Base-by-base conservation (phyloP, 768 basidiomycete genomes). In the Gymnopilus junonius region DNA sequence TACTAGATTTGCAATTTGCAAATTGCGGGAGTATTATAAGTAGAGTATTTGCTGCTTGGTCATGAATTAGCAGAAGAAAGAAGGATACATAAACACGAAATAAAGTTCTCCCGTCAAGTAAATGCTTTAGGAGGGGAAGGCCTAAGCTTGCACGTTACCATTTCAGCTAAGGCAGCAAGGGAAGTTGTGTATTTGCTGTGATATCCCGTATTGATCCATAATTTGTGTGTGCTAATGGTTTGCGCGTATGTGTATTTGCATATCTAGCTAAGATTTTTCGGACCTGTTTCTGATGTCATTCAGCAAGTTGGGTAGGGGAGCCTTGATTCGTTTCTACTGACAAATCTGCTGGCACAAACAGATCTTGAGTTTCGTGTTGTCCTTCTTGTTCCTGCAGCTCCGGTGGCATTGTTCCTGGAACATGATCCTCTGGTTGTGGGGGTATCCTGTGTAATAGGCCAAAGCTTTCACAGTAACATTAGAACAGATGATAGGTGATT, bases 401-500 rank as follows among this genome's bases (percentile, higher is more conserved):
- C 21, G 81, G 76, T 8, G 89, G 88, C n/a, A 82, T 77, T 54
- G 83, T 77, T 39, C 86, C 87, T 6, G 86, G 84, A 55, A 82
- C 69, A 43, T 82, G 85, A 63, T 89, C 87, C 31, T 81, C 77
- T 11, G 88, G 83, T 43, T 92, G 88, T 35, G 90, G 86, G 5
- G 96, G 96, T 65, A 99, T 97, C 58, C 97, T 89, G 76, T 99
- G 97, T 34, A 99, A 80, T 21, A 97, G 84, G 4, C 95, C 95
- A 73, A 92, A 97, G 1, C 94, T 95, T 64, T 42, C 45, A 42
- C 31, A 56, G 46, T 21, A 63, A 58, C 27, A 42, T 67, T 32
- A 62, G 51, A 35, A 45, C 56, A 27, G n/a, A n/a, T 31, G 15
- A 42, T 32, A 39, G 40, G 34, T 59, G 50, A 1, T 27, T 17